phyloP scores from a whole-genome alignment of 2,329 filamentous ascomycete species.

The Stenocarpella maydis region DNA sequence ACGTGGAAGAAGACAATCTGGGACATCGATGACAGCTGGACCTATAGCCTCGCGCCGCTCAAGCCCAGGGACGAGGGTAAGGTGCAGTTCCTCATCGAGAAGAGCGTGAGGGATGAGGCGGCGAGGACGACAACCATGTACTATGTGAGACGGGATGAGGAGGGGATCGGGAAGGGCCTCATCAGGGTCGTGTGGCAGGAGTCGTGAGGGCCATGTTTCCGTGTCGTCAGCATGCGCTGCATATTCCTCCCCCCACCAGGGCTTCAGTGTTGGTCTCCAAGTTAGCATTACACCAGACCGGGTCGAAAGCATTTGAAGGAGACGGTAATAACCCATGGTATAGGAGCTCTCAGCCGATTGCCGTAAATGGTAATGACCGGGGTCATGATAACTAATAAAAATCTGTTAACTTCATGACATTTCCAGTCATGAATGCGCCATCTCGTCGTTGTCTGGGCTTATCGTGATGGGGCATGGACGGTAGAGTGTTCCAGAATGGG shows the following conservation, averaged over 20 bases:
- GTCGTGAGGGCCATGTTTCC: background rate
- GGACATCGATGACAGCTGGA: constrained; percentile 34
- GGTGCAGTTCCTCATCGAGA: constrained; percentile 37
- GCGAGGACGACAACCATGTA: constrained; percentile 29
- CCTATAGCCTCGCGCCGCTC: constrained; percentile 35
- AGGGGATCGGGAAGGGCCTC: constrained; percentile 32
- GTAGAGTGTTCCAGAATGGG: background rate
- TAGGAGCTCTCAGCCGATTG: background rate
- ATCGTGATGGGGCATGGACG: background rate
- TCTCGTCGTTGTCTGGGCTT: background rate
- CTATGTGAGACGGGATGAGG: constrained; percentile 29
- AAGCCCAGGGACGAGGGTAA: constrained; percentile 34
- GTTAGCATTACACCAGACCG: background rate
- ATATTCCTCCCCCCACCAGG: too few relatives aligned
- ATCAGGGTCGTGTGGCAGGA: constrained; percentile 37
- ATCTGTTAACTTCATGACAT: background rate
- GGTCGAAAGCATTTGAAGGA: background rate
- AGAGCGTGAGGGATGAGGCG: constrained; percentile 27
- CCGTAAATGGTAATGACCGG: background rate
- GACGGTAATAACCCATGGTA: background rate
- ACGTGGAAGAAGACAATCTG: constrained; percentile 42
- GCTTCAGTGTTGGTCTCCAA: too few relatives aligned
- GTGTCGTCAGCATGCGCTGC: background rate
- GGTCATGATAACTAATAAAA: background rate
- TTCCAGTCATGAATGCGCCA: background rate